A percentile compares a stretch with the other conserved stretches of the same genome.
Conservation (phyloP, 305 asterid genomes). For the Caryopteris hybrid region DNA sequence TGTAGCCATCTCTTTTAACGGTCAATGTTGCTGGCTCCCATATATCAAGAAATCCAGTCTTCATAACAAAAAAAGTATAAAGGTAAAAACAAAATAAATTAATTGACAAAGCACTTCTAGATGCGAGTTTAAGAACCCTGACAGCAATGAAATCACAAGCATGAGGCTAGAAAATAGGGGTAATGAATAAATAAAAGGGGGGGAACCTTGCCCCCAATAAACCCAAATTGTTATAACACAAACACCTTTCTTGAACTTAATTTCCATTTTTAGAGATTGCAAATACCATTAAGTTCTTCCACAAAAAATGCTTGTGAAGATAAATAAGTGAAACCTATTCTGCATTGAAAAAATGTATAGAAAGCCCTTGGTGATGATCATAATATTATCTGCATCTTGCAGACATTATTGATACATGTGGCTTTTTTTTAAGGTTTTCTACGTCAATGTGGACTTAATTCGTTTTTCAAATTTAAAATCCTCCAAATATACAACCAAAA, state of each 20-base stretch:
- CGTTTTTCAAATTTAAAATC: neutral
- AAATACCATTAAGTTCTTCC: neutral
- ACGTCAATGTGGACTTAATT: neutral
- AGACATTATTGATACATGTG: neutral
- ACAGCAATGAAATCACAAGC: conserved; percentile 2
- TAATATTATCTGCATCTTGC: neutral
- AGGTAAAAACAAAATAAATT: conserved; percentile 8
- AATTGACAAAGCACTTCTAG: conserved; percentile 13
- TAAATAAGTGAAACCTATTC: neutral
- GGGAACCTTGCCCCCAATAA: neutral
- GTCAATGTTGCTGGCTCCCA: conserved; percentile 91
- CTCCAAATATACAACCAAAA: neutral
- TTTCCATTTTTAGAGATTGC: neutral
- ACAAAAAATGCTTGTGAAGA: neutral
- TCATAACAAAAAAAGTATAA: conserved; percentile 27
- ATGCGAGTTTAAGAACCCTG: neutral
- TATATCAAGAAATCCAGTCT: conserved; percentile 71
- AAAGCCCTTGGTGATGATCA: neutral
- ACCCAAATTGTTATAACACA: neutral
- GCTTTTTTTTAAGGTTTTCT: neutral
- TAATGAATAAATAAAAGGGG: no score
- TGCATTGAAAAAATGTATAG: neutral
- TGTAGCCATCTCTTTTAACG: conserved; percentile 80
- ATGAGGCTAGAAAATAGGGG: neutral
- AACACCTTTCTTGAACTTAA: neutral